Evolutionary conservation across 352 stramenopile genomes (phyloP), one percentile per base, ranked within the genome.

Genomic region (Stramenopiles sp.): DNA sequence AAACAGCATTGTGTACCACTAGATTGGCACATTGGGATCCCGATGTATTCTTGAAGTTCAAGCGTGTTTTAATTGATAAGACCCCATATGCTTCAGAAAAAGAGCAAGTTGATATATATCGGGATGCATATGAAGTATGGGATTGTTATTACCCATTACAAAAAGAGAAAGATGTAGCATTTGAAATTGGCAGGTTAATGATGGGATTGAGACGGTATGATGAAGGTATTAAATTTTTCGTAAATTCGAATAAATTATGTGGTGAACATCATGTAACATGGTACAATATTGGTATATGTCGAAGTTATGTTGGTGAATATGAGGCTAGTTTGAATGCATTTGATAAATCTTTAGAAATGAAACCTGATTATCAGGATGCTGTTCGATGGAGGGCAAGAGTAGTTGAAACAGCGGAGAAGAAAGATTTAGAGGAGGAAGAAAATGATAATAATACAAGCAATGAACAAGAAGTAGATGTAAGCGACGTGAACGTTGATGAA

Each of bases 231-330:
- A 6, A 80, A 6, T 76, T 82, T 31, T 84, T 83, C 65, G 30
- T 74, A 20, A 82, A 78, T 27, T 84, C 80, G 7, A 73, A 63
- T 7, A 53, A 78, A 7, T 73, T 82, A 20, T 29, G 33, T 43
- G 81, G 81, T 31, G 69, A 82, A n/a, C 81, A 84, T 38, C 80
- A 84, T 63, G 81, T 84, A 0, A 84, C 81, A 27, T 53, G 78
- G n/a, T 81, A 84, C 63, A 84, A 84, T 78, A 82, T 84, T 31
- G 81, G 81, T 29, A 43, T 84, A 1, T 84, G 81, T 78, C 31
- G 80, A 30, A 76, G 32, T 7, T 81, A 63, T n/a, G 38, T 81
- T 20, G 80, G 80, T 6, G 63, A 83, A 20, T 30, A 31, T 29
- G 13, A 79, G 31, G 74, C 33, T 6, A 80, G 73, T 0, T 31